A percentile compares a stretch with the other conserved stretches of the same genome.
Evolutionary conservation across 1,284 basidiomycete genomes (phyloP).

Genomic region (Gymnopus androsaceus): DNA sequence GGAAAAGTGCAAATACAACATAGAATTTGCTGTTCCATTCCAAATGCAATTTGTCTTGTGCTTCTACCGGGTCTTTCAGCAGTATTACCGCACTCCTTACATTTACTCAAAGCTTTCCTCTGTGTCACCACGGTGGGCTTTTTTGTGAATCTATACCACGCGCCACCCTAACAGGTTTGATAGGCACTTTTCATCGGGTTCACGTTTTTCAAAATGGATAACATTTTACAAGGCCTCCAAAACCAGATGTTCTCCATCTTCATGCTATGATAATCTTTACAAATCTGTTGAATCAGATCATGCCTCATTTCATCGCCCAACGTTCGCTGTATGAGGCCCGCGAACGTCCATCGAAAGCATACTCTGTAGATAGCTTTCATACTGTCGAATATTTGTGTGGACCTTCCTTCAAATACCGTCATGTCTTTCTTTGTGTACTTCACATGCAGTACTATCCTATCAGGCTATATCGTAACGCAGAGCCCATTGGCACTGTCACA

Average conservation of each 20-base stretch:
- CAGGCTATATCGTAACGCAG: constrained; percentile 46
- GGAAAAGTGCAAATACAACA: constrained; percentile 17
- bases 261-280: constrained; percentile 30
- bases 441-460: constrained; percentile 76
- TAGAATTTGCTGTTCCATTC: constrained; percentile 44
- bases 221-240: constrained; percentile 62
- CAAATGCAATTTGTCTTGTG: constrained; percentile 41
- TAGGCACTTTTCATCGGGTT: constrained; percentile 57
- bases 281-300: constrained; percentile 30
- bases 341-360: constrained; percentile 74
- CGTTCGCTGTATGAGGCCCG: constrained; percentile 68
- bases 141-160: background rate
- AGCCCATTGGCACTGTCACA: constrained; percentile 22
- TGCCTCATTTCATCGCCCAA: constrained; percentile 31
- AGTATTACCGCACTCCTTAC: constrained; percentile 58
- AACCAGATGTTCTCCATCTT: constrained; percentile 62
- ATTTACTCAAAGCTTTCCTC: constrained; percentile 63
- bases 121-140: constrained; percentile 37
- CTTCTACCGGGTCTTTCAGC: constrained; percentile 29
- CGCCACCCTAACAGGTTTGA: background rate
- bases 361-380: constrained; percentile 80
- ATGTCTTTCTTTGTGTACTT: constrained; percentile 61
- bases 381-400: constrained; percentile 61
- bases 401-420: constrained; percentile 68
- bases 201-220: constrained; percentile 62